Conservation (phyloP, 495 filamentous ascomycete species). For the Rhypophila decipiens region DNA sequence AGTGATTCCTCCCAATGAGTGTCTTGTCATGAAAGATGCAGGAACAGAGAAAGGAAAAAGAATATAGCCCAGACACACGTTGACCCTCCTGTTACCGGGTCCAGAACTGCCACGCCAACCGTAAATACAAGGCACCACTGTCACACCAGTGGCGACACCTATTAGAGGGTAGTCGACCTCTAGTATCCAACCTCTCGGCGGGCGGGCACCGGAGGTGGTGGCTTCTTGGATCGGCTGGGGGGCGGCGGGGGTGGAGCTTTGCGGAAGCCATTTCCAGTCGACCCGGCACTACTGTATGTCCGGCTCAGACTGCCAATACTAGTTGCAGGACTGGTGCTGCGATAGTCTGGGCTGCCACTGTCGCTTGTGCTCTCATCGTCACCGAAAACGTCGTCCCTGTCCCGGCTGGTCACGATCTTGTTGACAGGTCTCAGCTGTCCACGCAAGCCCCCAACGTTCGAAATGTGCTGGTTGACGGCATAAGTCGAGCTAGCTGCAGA, state of each 20-base stretch:
- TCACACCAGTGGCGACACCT: too few relatives aligned
- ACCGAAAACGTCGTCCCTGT: conserved; percentile 55
- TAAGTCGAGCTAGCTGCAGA: conserved; percentile 21
- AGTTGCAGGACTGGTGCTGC: conserved; percentile 56
- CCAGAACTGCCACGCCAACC: too few relatives aligned
- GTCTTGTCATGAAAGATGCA: too few relatives aligned
- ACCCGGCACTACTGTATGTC: conserved; percentile 45
- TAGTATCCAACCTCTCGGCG: conserved; percentile 33
- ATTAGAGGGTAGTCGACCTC: too few relatives aligned
- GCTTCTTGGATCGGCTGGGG: conserved; percentile 73
- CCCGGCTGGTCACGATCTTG: conserved; percentile 32
- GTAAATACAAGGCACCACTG: too few relatives aligned
- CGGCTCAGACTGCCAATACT: conserved; percentile 55
- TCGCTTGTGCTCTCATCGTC: conserved; percentile 57
- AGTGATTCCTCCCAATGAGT: not conserved
- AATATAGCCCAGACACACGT: not conserved
- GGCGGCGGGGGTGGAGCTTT: conserved; percentile 78
- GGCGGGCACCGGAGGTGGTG: conserved; percentile 56
- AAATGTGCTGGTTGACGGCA: conserved; percentile 18
- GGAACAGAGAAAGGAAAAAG: not conserved
- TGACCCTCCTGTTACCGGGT: too few relatives aligned
- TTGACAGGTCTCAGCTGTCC: conserved; percentile 36
- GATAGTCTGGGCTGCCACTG: conserved; percentile 52
- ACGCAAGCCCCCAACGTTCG: conserved; percentile 31
- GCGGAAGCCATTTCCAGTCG: conserved; percentile 41